phyloP scores from a whole-genome alignment of 441 rosid species.

The Aquilaria agallochum region DNA sequence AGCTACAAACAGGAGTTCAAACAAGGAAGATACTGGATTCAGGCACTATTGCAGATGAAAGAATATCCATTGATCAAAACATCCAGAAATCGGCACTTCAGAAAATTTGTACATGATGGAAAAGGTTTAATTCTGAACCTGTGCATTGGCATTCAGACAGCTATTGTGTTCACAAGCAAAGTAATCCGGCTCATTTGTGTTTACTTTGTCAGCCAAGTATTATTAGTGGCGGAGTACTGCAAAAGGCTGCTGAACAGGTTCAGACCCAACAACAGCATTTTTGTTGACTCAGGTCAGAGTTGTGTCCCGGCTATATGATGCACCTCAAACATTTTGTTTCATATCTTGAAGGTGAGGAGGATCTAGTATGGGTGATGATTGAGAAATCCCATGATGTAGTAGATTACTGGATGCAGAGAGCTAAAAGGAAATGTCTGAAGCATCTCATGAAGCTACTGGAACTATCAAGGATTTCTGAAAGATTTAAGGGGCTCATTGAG shows the following conservation, averaged over 20 bases:
- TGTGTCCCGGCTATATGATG: constrained; percentile 21
- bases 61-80: constrained; percentile 44
- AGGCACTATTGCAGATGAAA: constrained; percentile 55
- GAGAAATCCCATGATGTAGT: constrained; percentile 55
- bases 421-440: constrained; percentile 53
- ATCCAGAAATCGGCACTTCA: constrained; percentile 30
- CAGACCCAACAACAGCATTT: constrained; percentile 18
- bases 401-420: constrained; percentile 48
- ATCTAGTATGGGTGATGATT: constrained; percentile 51
- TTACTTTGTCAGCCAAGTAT: constrained; percentile 34
- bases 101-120: constrained; percentile 38
- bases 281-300: constrained; percentile 21
- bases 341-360: constrained; percentile 80
- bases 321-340: constrained; percentile 55
- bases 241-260: constrained; percentile 19
- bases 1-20: constrained; percentile 27
- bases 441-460: constrained; percentile 49
- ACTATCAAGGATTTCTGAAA: constrained; percentile 31
- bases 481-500: constrained; percentile 54
- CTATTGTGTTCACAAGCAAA: constrained; percentile 67
- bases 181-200: constrained; percentile 51
- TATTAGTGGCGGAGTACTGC: constrained; percentile 25
- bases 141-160: constrained; percentile 52
- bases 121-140: constrained; percentile 35
- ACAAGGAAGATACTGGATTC: constrained; percentile 70